Conservation (phyloP, 148 eudicot genomes). For the Agrostemma githago region DNA sequence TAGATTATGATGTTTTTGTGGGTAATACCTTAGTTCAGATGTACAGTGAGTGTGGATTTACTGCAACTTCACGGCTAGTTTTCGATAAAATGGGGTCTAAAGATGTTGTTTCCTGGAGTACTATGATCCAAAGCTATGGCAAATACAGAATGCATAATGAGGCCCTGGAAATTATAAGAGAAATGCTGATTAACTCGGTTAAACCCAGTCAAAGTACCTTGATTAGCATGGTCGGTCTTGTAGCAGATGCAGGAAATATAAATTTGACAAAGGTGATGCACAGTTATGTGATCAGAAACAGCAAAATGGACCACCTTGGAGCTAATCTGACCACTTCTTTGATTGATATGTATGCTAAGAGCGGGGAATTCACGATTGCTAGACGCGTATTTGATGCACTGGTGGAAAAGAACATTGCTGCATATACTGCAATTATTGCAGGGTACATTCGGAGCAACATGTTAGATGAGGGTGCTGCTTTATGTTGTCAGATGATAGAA, state of each 20-base stretch:
- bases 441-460: constrained; percentile 42
- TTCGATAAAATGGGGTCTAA: constrained; percentile 30
- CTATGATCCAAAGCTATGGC: constrained; percentile 21
- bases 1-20: constrained; percentile 34
- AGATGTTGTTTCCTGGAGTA: constrained; percentile 35
- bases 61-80: constrained; percentile 18
- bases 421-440: constrained; percentile 54
- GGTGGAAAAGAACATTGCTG: constrained; percentile 39
- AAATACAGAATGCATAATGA: constrained; percentile 23
- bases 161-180: constrained; percentile 22
- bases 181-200: constrained; percentile 25
- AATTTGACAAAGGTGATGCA: constrained; percentile 22
- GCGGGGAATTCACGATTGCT: constrained; percentile 43
- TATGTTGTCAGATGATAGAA: constrained; percentile 39
- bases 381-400: constrained; percentile 36
- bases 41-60: constrained; percentile 29
- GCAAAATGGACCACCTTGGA: background rate
- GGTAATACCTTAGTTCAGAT: constrained; percentile 35
- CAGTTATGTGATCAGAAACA: constrained; percentile 28
- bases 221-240: constrained; percentile 26
- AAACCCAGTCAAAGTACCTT: constrained; percentile 30
- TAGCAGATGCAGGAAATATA: constrained; percentile 15
- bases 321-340: constrained; percentile 28
- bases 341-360: constrained; percentile 52
- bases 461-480: constrained; percentile 31